These are phyloP conservation scores for Xylaria sp. DNA, from an alignment of 2,329 filamentous ascomycete genomes.

Conservation along the genomic window DNA sequence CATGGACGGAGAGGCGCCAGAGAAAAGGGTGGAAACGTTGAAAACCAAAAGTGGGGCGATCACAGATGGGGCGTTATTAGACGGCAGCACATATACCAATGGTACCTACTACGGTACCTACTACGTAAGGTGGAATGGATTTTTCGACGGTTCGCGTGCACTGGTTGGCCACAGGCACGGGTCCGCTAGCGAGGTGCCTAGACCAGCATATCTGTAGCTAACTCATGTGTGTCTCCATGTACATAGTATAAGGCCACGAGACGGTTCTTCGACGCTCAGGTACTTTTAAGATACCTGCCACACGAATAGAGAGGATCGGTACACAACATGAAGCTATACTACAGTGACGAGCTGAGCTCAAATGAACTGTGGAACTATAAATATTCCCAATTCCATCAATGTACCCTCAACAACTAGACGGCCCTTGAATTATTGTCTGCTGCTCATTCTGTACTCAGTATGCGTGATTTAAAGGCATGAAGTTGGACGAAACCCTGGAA, in stretches of 20 bases:
- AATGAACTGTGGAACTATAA: neutral
- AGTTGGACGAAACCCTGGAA: neutral
- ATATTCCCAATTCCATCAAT: neutral
- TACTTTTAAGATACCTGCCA: neutral
- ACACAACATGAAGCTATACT: neutral
- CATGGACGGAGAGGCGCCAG: constrained; percentile 23
- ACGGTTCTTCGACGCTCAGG: neutral
- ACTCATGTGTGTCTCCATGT: neutral
- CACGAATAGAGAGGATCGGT: neutral
- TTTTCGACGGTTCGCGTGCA: constrained; percentile 12
- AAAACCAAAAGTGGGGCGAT: constrained; percentile 32
- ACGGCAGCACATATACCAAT: constrained; percentile 8
- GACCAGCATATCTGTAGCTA: neutral
- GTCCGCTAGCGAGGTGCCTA: neutral
- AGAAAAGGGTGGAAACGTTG: constrained; percentile 31
- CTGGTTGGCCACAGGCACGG: constrained; percentile 7
- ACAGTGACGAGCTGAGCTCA: neutral
- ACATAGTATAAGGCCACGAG: neutral
- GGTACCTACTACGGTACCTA: too few species aligned
- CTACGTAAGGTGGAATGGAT: constrained; percentile 21
- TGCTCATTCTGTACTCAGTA: neutral
- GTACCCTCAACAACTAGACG: neutral
- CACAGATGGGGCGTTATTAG: constrained; percentile 33
- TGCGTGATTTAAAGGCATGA: neutral
- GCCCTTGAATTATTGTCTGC: neutral